These are phyloP conservation scores for Ophiostoma sp. DNA, from an alignment of 2,329 filamentous ascomycete genomes.

Conservation along the genomic window DNA sequence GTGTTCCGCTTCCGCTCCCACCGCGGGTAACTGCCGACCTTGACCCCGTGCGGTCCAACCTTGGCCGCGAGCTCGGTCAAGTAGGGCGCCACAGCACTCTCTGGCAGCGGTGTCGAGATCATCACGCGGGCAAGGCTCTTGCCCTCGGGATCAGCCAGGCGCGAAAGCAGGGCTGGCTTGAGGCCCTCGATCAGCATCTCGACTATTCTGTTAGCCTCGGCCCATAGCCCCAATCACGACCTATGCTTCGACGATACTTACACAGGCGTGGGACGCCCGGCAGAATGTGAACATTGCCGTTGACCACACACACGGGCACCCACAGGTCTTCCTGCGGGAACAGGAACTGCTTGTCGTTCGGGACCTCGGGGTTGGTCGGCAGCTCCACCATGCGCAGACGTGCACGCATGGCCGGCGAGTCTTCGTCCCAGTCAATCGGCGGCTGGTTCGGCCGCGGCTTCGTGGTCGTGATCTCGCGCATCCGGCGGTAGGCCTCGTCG, in stretches of 20 bases:
- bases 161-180: constrained; percentile 63
- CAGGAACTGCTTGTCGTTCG: constrained; percentile 65
- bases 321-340: constrained; percentile 78
- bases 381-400: constrained; percentile 88
- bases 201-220: constrained; percentile 40
- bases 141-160: constrained; percentile 70
- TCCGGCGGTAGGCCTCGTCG: constrained; percentile 67
- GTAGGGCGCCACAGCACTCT: constrained; percentile 79
- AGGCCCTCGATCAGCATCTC: constrained; percentile 71
- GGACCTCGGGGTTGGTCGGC: constrained; percentile 63
- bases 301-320: constrained; percentile 85
- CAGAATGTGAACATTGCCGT: constrained; percentile 88
- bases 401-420: constrained; percentile 70
- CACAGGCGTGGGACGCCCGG: constrained; percentile 83
- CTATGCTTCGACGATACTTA: constrained; percentile 33
- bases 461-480: constrained; percentile 64
- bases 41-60: constrained; percentile 71
- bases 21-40: constrained; percentile 90
- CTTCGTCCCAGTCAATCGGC: constrained; percentile 77
- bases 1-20: constrained; percentile 87
- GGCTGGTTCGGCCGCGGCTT: constrained; percentile 65
- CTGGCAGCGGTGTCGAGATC: constrained; percentile 79
- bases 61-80: constrained; percentile 71
- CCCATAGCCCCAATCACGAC: too few relatives aligned
- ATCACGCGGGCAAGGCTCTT: constrained; percentile 73